Conservation (phyloP, 208 protist genomes). For the Spongospora subterranea region DNA sequence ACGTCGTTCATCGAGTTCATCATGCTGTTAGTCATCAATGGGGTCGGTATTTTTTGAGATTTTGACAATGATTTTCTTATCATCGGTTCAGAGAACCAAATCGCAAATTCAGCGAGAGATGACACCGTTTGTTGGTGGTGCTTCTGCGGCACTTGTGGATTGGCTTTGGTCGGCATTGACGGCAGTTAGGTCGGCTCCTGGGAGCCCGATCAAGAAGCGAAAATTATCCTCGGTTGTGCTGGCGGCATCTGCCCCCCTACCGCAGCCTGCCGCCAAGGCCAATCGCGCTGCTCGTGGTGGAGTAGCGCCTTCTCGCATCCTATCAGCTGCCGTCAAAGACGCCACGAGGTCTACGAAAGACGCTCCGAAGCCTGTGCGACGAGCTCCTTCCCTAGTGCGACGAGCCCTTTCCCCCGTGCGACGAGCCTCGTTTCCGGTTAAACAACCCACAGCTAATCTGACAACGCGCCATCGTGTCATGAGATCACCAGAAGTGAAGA, state of each 20-base stretch:
- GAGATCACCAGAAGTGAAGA: too few relatives aligned
- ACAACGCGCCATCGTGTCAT: too few relatives aligned
- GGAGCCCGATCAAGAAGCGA: background rate
- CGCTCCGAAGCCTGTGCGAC: too few relatives aligned
- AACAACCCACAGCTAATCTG: too few relatives aligned
- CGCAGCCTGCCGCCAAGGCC: background rate
- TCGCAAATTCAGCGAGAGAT: background rate
- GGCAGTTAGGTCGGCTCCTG: background rate
- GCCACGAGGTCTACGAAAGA: background rate
- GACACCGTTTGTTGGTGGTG: constrained; percentile 47
- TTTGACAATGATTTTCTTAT: background rate
- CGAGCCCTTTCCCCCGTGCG: too few relatives aligned
- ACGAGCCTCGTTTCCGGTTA: too few relatives aligned
- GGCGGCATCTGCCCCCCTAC: background rate
- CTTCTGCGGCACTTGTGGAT: background rate
- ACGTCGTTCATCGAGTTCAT: constrained; percentile 47
- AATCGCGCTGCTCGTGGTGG: background rate
- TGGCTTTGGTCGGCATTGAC: background rate
- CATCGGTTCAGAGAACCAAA: background rate
- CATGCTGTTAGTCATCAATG: constrained; percentile 42
- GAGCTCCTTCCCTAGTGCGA: too few relatives aligned
- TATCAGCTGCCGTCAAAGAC: background rate
- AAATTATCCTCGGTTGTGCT: constrained; percentile 33
- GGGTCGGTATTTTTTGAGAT: background rate
- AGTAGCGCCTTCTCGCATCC: background rate